Base-by-base conservation (phyloP, 2,329 filamentous ascomycete genomes). In the Elsinoe arachidis region DNA sequence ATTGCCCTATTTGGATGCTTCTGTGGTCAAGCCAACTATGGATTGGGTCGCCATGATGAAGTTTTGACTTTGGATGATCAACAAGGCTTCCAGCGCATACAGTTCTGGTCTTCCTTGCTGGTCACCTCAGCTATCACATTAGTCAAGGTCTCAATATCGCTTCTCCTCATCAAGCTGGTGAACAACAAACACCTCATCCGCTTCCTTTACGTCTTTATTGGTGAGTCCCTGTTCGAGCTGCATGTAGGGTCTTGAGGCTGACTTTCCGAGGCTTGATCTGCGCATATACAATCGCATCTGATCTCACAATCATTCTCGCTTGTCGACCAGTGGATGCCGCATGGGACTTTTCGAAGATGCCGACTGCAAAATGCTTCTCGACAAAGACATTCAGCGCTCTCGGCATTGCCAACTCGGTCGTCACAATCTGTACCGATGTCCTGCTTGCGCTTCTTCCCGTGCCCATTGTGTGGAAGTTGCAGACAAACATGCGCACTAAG, bases 141-240 rank as follows among this genome's bases (percentile, higher is more conserved):
- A 1, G 73, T 78, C 58, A 79, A 79, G 63, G 69, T 79, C 11
- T 78, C 76, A 0, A 71, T 78, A 21, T 73, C 69, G 1, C 69
- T 76, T 21, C 76, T 77, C 59, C 65, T 79, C 6, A 64, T 78
- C 55, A 67, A 76, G 41, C 64, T 78, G 6, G 71, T 73, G 12
- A 65, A 69, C 12, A 64, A 67, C n/a, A 74, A 67, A 43, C 64
- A 60, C 6, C 74, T 73, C 63, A 71, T 71, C 15, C 64, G 64
- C 2, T 73, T 76, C 53, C 64, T 79, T 1, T 73, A 71, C 60
- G 68, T 65, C 2, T 64, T 72, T 10, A 73, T 79, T 52, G 70
- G 76, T 76, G 64, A 57, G 73, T 59, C 19, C n/a, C 7, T 44
- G 5, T 33, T 17, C 3, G n/a, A 6, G 5, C 15, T 19, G 12